These are phyloP conservation scores for Collybiopsis confluens DNA, from an alignment of 768 basidiomycete species.

Conservation along the genomic window DNA sequence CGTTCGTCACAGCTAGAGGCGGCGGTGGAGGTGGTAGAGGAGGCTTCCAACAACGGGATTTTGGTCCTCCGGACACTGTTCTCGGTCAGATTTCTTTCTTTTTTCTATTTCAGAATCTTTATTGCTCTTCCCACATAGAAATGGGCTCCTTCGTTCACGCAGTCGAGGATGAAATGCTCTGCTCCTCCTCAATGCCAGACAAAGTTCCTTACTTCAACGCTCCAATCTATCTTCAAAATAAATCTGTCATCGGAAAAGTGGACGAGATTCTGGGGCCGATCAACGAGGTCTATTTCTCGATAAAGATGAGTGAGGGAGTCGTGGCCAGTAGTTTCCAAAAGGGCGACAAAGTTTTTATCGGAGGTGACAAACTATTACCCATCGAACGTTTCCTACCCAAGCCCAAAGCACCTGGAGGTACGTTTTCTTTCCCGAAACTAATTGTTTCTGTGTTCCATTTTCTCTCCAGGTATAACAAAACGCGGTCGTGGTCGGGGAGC, in stretches of 20 bases:
- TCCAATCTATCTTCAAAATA: slow-evolving; percentile 95
- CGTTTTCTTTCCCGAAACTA: slow-evolving; percentile 17
- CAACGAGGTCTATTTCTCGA: slow-evolving; percentile 96
- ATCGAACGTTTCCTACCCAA: slow-evolving; percentile 96
- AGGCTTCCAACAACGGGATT: slow-evolving; percentile 66
- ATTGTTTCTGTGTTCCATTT: not conserved
- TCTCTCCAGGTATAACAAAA: slow-evolving; percentile 35
- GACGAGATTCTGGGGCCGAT: slow-evolving; percentile 99
- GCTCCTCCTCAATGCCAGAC: slow-evolving; percentile 75
- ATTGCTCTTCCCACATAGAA: slow-evolving; percentile 45
- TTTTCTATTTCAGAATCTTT: slow-evolving; percentile 2
- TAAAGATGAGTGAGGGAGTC: slow-evolving; percentile 97
- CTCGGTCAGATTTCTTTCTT: slow-evolving; percentile 48
- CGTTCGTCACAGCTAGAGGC: slow-evolving; percentile 43
- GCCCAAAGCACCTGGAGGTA: slow-evolving; percentile 78
- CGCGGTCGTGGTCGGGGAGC: slow-evolving; percentile 41
- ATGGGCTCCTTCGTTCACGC: slow-evolving; percentile 91
- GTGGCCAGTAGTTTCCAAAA: slow-evolving; percentile 93
- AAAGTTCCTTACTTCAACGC: slow-evolving; percentile 99
- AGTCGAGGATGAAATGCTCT: slow-evolving; percentile 98
- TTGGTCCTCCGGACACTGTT: slow-evolving; percentile 77
- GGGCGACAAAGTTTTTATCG: slow-evolving; percentile 98
- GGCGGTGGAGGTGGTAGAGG: slow-evolving; percentile 68
- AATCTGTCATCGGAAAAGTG: slow-evolving; percentile 92
- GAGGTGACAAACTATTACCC: slow-evolving; percentile 93